Base-by-base conservation (phyloP, 495 filamentous ascomycete genomes). In the Bacidia gigantensis region DNA sequence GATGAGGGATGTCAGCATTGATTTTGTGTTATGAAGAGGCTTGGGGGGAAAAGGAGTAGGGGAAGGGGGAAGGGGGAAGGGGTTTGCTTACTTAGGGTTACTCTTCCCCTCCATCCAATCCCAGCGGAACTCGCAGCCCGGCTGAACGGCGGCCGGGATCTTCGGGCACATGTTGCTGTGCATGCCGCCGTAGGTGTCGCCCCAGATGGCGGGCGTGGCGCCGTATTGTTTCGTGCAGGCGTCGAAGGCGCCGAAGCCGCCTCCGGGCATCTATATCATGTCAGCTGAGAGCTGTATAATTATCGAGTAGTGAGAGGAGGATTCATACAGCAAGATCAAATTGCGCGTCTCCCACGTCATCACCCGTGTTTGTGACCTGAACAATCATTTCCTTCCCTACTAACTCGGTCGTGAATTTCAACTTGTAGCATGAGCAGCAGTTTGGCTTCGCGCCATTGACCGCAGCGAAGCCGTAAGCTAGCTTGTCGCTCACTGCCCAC, bases 41-140 rank as follows among this genome's bases (percentile, higher is more conserved):
- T 2, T 14, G 23, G 20, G 17, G 2, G 20, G n/a, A 20, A 26
- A 25, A n/a, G 35, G 38, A 20, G 9, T 3, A 5, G 11, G 26
- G 11, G 26, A 22, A 7, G 11, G 25, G 14, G 17, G 18, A 17
- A 44, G 24, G 21, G 46, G 20, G 26, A 43, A 41, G 20, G 17
- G 12, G 14, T 3, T 23, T 29, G 53, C 51, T 11, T 51, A 59
- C 57, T n/a, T 54, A 14, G 80, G 80, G 66, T 84, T 83, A 63
- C 82, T 78, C 26, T 78, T 70, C 46, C 71, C 70, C 54, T 64
- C 49, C 64, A 83, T 82, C 77, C 78, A 84, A 65, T 81, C 79
- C 64, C 79, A 85, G 52, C 80, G 77, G 73, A 77, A 85, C 62
- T 77, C 68, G 67, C 80, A 83, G n/a, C 81, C 80, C 2, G 64